Conservation (phyloP, 2,329 filamentous ascomycete genomes). For the Fusarium clavum region DNA sequence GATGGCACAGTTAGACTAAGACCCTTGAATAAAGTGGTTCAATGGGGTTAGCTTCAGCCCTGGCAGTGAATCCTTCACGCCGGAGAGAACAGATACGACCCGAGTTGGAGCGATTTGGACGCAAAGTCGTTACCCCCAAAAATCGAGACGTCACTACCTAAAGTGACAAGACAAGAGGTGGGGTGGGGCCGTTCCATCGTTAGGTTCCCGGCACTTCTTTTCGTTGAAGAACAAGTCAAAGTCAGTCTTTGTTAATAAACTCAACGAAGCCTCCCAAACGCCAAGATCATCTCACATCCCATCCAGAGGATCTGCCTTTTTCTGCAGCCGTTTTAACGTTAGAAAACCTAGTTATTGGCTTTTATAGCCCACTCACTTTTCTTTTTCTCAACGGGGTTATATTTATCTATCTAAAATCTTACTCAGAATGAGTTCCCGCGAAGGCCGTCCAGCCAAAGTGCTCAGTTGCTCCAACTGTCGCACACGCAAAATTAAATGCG, state of each 20-base stretch:
- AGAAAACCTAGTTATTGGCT: not conserved
- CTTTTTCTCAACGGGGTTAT: not conserved
- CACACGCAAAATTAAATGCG: slow-evolving; percentile 71
- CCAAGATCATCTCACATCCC: not conserved
- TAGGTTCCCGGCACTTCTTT: slow-evolving; percentile 15
- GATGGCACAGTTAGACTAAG: not conserved
- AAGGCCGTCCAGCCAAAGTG: slow-evolving; percentile 48
- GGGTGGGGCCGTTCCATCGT: not conserved
- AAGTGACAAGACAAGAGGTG: slow-evolving; percentile 24
- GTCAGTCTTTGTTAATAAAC: slow-evolving; percentile 15
- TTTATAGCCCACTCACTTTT: not conserved
- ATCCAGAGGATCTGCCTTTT: not conserved
- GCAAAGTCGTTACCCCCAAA: slow-evolving; percentile 21
- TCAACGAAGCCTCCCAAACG: slow-evolving; percentile 17
- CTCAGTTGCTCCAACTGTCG: slow-evolving; percentile 71
- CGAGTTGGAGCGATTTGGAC: not conserved
- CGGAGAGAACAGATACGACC: not conserved
- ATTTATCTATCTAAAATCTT: not conserved
- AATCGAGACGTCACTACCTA: slow-evolving; percentile 31
- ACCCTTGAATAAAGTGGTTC: not conserved
- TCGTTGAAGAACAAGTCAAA: not conserved
- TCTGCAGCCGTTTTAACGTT: not conserved
- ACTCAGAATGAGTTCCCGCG: slow-evolving; percentile 36
- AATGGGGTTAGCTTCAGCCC: slow-evolving; percentile 10
- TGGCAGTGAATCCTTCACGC: slow-evolving; percentile 1